Base-by-base conservation (phyloP, 106 monocot genomes). In the Amphibolis antarctica region DNA sequence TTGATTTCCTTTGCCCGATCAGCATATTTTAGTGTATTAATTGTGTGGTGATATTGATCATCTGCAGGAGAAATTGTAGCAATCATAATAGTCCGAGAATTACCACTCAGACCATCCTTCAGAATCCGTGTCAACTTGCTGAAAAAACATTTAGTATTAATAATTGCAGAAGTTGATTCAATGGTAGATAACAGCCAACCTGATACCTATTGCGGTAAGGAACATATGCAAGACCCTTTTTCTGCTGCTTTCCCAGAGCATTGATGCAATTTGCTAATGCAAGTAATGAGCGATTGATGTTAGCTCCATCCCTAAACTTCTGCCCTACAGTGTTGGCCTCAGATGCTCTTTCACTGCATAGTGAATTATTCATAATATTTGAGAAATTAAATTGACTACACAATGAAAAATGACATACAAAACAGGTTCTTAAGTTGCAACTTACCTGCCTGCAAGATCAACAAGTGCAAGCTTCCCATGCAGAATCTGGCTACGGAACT, bases 231-330 rank as follows among this genome's bases (percentile, higher is more conserved):
- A 98, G 86, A 18, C 96, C 96, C 70, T 87, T 98, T 51, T 98
- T 98, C 17, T 90, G 90, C 73, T 87, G 86, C 56, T 98, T 98
- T 50, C 96, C 96, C 55, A 98, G 71, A 61, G 96, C 96, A 78
- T 98, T 98, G 43, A 98, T 98, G 76, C 96, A 98, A 59, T 98
- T 98, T 65, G 96, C 96, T 44, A 98, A 75, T 44, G 96, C 96
- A 80, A 98, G 96, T 52, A 98, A 79, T 17, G 96, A 98, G 12
- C 84, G 81, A 60, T 98, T 98, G 36, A 98, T 98, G 52, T 98
- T 98, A 13, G 96, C 84, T 42, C 96, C 96, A 73, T 98, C 96
- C 77, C 96, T 86, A 53, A 98, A 78, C 68, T 98, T 98, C 69
- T 98, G 86, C 18, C 96, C 96, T 11, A 75, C 72, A 65, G 73